Evolutionary conservation across 371 early-diverging fungal species (phyloP).

Genomic region (Smittium culicis): DNA sequence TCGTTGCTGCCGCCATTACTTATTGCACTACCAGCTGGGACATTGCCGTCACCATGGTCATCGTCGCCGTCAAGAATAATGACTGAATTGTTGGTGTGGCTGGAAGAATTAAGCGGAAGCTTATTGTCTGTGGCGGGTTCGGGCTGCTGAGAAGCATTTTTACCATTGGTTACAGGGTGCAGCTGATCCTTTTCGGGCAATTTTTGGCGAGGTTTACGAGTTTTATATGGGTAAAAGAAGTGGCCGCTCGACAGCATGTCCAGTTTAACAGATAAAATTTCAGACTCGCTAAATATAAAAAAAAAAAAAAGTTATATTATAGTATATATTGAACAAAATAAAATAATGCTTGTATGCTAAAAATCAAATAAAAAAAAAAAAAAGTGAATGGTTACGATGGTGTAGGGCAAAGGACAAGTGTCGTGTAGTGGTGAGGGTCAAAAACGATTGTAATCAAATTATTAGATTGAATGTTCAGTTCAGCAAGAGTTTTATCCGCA

Average conservation of each 20-base stretch:
- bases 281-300: neutral
- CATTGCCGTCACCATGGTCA: neutral
- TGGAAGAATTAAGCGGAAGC: too few species aligned
- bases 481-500: conserved; percentile 36
- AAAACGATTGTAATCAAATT: neutral
- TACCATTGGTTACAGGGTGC: too few species aligned
- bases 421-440: conserved; percentile 2
- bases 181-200: too few species aligned
- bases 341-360: neutral
- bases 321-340: neutral
- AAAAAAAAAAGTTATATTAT: neutral
- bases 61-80: neutral
- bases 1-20: neutral
- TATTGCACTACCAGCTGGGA: neutral
- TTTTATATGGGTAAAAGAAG: neutral
- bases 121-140: too few species aligned
- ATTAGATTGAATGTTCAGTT: conserved; percentile 29
- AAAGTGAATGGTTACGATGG: too few species aligned
- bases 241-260: neutral
- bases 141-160: too few species aligned
- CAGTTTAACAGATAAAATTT: neutral
- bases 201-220: neutral
- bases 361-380: neutral
- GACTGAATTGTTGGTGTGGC: too few species aligned
- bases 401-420: neutral